Conservation (phyloP, 371 early-diverging fungal species). For the Zychaea mexicana region DNA sequence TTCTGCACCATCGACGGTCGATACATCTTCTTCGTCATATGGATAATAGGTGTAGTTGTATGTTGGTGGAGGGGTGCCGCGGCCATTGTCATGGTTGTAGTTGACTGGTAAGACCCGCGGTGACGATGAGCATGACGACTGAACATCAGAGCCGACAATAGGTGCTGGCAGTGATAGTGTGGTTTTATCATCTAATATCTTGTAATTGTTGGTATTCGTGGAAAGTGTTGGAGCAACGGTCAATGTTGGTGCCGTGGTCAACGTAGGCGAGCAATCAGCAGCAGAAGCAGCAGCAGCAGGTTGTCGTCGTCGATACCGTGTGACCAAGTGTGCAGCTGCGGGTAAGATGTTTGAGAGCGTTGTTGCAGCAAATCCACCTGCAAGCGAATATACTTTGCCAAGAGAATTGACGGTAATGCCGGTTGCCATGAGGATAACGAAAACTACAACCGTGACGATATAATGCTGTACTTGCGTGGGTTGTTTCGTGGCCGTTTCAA, state of each 20-base stretch:
- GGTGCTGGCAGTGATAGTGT: background rate
- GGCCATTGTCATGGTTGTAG: background rate
- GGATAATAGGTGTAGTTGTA: conserved; percentile 3
- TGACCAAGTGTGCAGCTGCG: conserved; percentile 33
- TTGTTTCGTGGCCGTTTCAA: conserved; percentile 28
- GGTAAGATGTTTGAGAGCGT: conserved; percentile 51
- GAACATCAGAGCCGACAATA: conserved; percentile 5
- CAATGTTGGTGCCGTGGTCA: conserved; percentile 19
- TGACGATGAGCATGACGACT: conserved; percentile 17
- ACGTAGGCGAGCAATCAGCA: background rate
- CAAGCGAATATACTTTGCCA: conserved; percentile 44
- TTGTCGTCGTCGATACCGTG: conserved; percentile 14
- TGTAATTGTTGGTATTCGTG: background rate
- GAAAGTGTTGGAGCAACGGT: conserved; percentile 14
- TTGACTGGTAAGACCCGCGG: conserved; percentile 12
- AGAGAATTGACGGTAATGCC: conserved; percentile 39
- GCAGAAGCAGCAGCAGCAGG: too few relatives aligned
- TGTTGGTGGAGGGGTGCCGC: background rate
- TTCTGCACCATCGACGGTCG: conserved; percentile 20
- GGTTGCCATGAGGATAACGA: conserved; percentile 27
- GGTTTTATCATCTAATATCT: conserved; percentile 10
- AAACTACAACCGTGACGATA: conserved; percentile 35
- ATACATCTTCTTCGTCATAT: conserved; percentile 19
- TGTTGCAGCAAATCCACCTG: conserved; percentile 51
- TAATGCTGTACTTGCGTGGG: conserved; percentile 41